Evolutionary conservation across 495 filamentous ascomycete species (phyloP), one percentile per base, ranked within the genome.

Genomic region (Aspergillus sclerotioniger): DNA sequence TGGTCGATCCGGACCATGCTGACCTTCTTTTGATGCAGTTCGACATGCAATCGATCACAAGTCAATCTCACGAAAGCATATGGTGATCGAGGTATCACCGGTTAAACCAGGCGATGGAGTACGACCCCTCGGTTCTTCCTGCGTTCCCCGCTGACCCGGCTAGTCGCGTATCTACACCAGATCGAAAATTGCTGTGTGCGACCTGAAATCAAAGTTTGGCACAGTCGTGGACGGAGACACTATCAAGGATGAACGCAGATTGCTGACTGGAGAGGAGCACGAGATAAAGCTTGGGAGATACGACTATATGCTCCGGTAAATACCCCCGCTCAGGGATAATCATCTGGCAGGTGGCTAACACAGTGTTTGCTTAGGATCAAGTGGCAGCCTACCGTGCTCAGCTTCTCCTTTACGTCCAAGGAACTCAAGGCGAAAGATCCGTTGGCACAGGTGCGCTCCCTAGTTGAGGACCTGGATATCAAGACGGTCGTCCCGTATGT

Each of bases 1-100:
- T 39, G 52, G 67, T 46, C 25, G 48, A 28, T 51, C 46, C 52
- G 76, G 76, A 48, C n/a, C 10, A 32, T 45, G 43, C 49, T 57
- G 39, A 63, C 20, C 10, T n/a, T 41, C 25, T 45, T 47, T 7
- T 0, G 25, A 3, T 72, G 69, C 61, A 86, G 85, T 72, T 64
- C 73, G 82, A 64, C 66, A 86, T 85, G 69, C 69, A 53, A 80
- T 90, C 72, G 51, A 79, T 7, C 77, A 91, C 56, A 87, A 88
- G 59, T 85, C 85, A 6, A 86, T 98, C 50, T 98, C 94, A n/a
- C 82, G 93, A 31, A 87, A 93, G 60, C 94, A 98, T 70, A 76
- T 97, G 63, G 85, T 86, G 29, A 85, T 98, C 53, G 77, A 85
- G 28, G 84, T 98, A 2, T 84, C 79, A 12, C 59, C 71, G 0